phyloP scores from a whole-genome alignment of 495 filamentous ascomycete species.

The Umbilicaria muhlenbergii region DNA sequence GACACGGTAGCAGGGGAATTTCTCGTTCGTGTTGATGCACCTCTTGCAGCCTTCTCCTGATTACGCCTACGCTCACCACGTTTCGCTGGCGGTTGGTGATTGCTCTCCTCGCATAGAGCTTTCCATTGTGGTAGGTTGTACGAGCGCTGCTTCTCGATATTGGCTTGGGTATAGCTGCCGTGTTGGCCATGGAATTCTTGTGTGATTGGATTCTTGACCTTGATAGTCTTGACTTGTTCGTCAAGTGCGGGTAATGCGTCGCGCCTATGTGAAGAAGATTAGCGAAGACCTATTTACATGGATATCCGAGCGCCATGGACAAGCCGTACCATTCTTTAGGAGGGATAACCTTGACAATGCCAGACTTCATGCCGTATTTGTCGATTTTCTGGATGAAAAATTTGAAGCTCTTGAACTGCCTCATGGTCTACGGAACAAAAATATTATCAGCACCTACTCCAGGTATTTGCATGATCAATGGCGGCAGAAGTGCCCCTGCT shows the following conservation, averaged over 20 bases:
- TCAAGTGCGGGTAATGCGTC: constrained; percentile 62
- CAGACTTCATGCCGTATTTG: constrained; percentile 89
- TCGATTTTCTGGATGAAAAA: constrained; percentile 77
- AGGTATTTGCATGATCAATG: no score
- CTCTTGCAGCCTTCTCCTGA: constrained; percentile 42
- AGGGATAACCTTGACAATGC: constrained; percentile 90
- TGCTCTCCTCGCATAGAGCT: constrained; percentile 73
- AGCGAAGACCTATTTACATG: not conserved
- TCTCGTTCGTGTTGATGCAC: constrained; percentile 19
- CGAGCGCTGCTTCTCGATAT: constrained; percentile 84
- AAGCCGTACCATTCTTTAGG: constrained; percentile 75
- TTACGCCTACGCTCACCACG: constrained; percentile 75
- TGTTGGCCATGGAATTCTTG: constrained; percentile 93
- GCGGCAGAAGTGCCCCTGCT: not conserved
- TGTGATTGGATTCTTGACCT: constrained; percentile 90
- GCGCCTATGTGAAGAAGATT: constrained; percentile 29
- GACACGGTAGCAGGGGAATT: constrained; percentile 15
- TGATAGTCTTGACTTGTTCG: constrained; percentile 77
- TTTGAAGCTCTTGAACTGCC: constrained; percentile 85
- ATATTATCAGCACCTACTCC: no score
- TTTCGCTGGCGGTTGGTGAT: constrained; percentile 90
- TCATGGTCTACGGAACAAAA: constrained; percentile 46
- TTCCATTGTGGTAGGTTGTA: constrained; percentile 97
- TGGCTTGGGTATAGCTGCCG: constrained; percentile 88
- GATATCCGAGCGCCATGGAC: not conserved